These are phyloP conservation scores for Neofusicoccum umdonicola DNA, from an alignment of 2,329 filamentous ascomycete species.

Conservation along the genomic window DNA sequence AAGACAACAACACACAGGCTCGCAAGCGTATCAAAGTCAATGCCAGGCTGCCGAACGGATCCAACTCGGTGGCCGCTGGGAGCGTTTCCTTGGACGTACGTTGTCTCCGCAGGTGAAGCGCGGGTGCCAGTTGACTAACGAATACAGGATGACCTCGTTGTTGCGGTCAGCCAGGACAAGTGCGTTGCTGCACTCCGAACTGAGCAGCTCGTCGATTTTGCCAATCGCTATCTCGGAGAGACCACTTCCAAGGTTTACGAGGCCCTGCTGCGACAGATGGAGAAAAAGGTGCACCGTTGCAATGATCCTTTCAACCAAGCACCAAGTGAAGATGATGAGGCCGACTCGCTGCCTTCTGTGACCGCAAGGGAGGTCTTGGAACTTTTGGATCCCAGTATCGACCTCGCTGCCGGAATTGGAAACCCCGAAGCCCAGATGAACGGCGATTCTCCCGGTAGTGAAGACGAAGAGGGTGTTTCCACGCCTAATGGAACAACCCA, in stretches of 20 bases:
- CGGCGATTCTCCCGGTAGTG: constrained; percentile 28
- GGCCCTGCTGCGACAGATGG: constrained; percentile 67
- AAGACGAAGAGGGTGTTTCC: constrained; percentile 34
- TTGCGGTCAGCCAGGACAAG: constrained; percentile 83
- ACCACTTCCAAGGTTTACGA: constrained; percentile 77
- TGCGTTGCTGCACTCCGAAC: constrained; percentile 80
- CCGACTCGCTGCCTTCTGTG: constrained; percentile 34
- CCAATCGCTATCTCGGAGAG: constrained; percentile 66
- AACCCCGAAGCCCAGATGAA: constrained; percentile 22
- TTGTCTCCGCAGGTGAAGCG: neutral
- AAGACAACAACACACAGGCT: constrained; percentile 21
- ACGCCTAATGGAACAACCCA: neutral
- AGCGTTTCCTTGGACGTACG: constrained; percentile 36
- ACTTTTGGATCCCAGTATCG: constrained; percentile 39
- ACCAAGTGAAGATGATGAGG: constrained; percentile 43
- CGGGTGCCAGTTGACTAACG: constrained; percentile 11
- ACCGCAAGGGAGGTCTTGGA: constrained; percentile 43
- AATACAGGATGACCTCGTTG: constrained; percentile 64
- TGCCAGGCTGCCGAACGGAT: constrained; percentile 23
- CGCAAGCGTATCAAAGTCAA: constrained; percentile 33
- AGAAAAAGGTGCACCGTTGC: constrained; percentile 66
- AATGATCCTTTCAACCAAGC: constrained; percentile 50
- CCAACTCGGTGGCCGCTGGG: constrained; percentile 21
- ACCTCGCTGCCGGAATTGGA: constrained; percentile 37
- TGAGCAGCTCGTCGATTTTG: constrained; percentile 70